Conservation (phyloP, 2,329 filamentous ascomycete genomes). For the Pseudogymnoascus sp. region DNA sequence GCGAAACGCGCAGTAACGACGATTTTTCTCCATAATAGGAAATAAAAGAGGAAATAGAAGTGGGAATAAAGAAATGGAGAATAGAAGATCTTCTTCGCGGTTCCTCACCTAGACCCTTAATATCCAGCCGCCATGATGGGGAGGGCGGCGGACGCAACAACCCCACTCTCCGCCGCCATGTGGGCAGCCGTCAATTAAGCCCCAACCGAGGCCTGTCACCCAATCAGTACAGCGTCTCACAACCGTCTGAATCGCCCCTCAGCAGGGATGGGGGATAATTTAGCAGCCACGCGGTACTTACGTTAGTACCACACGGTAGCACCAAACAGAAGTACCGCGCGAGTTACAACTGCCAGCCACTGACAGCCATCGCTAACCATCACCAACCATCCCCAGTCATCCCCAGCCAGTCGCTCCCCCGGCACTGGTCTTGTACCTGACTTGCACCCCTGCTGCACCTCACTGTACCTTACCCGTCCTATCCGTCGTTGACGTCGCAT, state of each 20-base stretch:
- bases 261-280: background rate
- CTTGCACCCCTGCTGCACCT: background rate
- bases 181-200: background rate
- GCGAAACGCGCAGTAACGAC: background rate
- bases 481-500: background rate
- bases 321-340: background rate
- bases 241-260: constrained; percentile 6
- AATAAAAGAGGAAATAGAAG: constrained; percentile 1
- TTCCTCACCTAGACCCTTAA: background rate
- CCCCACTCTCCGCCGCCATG: background rate
- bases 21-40: background rate
- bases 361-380: background rate
- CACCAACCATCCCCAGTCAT: background rate
- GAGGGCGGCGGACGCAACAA: background rate
- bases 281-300: background rate
- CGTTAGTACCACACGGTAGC: background rate
- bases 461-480: background rate
- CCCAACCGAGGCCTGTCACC: background rate
- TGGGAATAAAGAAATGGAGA: background rate
- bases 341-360: background rate
- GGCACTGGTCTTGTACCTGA: background rate
- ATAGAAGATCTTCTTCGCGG: background rate
- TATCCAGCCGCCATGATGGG: constrained; percentile 6
- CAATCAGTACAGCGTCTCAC: constrained; percentile 3
- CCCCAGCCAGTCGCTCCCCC: background rate